Percentiles rank a stretch among this genome's conserved stretches.
These are phyloP conservation scores for Mycena capillaripes DNA, from an alignment of 768 basidiomycete species.

Conservation along the genomic window DNA sequence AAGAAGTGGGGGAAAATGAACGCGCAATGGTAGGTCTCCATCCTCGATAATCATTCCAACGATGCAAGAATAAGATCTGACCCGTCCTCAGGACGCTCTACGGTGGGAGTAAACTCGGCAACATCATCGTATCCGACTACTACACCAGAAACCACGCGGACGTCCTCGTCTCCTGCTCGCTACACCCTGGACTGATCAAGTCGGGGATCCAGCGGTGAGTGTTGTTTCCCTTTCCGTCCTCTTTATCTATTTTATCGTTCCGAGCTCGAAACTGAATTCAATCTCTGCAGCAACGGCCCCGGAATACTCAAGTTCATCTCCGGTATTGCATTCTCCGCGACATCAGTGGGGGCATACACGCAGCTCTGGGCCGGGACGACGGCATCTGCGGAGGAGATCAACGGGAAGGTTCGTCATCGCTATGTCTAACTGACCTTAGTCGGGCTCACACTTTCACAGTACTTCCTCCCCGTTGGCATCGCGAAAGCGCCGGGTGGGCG, in stretches of 20 bases:
- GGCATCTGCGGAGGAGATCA: slow-evolving; percentile 12
- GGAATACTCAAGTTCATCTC: slow-evolving; percentile 10
- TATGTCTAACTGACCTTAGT: not conserved
- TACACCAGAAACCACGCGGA: slow-evolving; percentile 5
- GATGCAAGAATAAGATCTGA: not conserved
- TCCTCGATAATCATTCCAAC: not conserved
- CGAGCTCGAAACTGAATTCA: not conserved
- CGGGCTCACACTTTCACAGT: not conserved
- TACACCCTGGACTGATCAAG: slow-evolving; percentile 26
- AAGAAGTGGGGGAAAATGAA: slow-evolving; percentile 25
- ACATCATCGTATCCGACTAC: slow-evolving; percentile 16
- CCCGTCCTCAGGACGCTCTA: slow-evolving; percentile 16
- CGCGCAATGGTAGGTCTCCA: slow-evolving; percentile 18
- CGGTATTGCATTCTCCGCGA: slow-evolving; percentile 6
- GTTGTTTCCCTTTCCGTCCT: not conserved
- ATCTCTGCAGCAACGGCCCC: slow-evolving; percentile 1
- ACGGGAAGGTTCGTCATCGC: slow-evolving; percentile 12
- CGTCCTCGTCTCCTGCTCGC: slow-evolving; percentile 29
- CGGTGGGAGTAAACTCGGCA: slow-evolving; percentile 29
- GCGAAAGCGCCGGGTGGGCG: not conserved
- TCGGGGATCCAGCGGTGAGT: slow-evolving; percentile 27
- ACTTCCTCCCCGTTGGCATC: slow-evolving; percentile 25
- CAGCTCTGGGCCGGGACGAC: slow-evolving; percentile 29
- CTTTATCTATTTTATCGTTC: too few species aligned
- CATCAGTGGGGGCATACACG: slow-evolving; percentile 25